A percentile compares a stretch with the other conserved stretches of the same genome.
phyloP scores from a whole-genome alignment of 2,329 filamentous ascomycete genomes.

The Botrytis elliptica region DNA sequence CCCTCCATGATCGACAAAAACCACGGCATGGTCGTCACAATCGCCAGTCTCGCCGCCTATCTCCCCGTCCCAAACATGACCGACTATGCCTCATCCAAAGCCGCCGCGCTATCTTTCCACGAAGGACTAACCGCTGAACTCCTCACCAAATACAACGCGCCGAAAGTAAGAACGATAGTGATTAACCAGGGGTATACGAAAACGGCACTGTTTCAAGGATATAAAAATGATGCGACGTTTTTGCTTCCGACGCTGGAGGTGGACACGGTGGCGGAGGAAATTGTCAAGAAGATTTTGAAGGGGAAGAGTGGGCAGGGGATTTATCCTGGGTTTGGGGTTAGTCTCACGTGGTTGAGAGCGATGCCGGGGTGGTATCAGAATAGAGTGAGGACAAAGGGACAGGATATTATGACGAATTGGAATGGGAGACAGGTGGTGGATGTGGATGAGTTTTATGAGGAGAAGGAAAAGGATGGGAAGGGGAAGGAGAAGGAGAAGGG shows the following conservation, averaged over 20 bases:
- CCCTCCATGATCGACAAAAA: conserved; percentile 61
- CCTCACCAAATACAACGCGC: conserved; percentile 58
- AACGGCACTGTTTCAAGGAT: conserved; percentile 59
- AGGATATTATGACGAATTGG: conserved; percentile 36
- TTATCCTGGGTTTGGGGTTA: conserved; percentile 48
- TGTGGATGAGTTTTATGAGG: conserved; percentile 34
- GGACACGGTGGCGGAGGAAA: conserved; percentile 62
- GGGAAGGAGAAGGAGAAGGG: conserved; percentile 23
- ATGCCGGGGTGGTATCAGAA: conserved; percentile 65
- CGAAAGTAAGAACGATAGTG: conserved; percentile 63
- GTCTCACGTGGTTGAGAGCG: conserved; percentile 47
- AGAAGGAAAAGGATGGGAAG: conserved; percentile 26
- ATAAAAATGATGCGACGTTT: conserved; percentile 51
- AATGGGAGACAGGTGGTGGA: conserved; percentile 38
- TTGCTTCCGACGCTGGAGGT: conserved; percentile 55
- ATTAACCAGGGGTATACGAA: conserved; percentile 63
- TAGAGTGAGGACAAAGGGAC: conserved; percentile 45
- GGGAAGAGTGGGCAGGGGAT: conserved; percentile 58
- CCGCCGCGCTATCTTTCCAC: conserved; percentile 65
- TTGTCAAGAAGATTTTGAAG: conserved; percentile 58
- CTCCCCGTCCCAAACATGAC: conserved; percentile 60
- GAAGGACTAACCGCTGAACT: conserved; percentile 63
- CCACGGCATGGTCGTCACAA: conserved; percentile 72
- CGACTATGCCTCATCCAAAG: conserved; percentile 67
- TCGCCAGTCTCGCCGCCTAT: conserved; percentile 64